Base-by-base conservation (phyloP, 1,284 basidiomycete genomes). In the Gymnopus androsaceus region DNA sequence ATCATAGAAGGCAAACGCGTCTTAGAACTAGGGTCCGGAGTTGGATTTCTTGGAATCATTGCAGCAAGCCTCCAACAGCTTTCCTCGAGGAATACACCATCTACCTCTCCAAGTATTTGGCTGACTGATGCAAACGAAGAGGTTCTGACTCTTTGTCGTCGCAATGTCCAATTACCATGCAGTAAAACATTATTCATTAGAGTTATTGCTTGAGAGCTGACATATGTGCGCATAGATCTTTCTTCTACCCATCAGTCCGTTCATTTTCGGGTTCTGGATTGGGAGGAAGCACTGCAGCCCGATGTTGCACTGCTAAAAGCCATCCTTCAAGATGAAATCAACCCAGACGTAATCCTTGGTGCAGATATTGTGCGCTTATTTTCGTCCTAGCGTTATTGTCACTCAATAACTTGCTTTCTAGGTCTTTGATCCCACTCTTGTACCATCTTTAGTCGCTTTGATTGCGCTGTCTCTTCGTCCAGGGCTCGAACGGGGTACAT, bases 11-110 rank as follows among this genome's bases (percentile, higher is more conserved):
- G 67, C 9, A 76, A 75, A 60, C 70, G 74, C 15, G 72, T 90
- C 2, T 75, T 92, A 3, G 90, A 92, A 66, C 74, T 92, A 1
- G 90, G 89, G 12, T 84, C 81, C 15, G 90, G 90, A 1, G 74
- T 75, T 2, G 90, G 90, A n/a, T 86, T 90, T 61, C 71, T 91
- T 7, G 90, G 88, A 1, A 80, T 82, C 33, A 67, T 90, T 12
- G 64, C 82, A 33, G 81, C 83, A 1, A 75, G 74, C 49, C 64
- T 89, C 25, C 87, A 89, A 60, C 63, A 69, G 38, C 51, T 50
- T 15, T 41, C 42, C 14, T 25, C 40, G 9, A 28, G 34, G 9
- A 54, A 53, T 28, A 15, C 34, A 15, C 60, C 59, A 7, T 68
- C 67, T 8, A 55, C n/a, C n/a, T n/a, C n/a, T n/a, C n/a, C n/a